Conservation (phyloP, 495 filamentous ascomycete genomes). For the Hypoxylon crocopeplum region DNA sequence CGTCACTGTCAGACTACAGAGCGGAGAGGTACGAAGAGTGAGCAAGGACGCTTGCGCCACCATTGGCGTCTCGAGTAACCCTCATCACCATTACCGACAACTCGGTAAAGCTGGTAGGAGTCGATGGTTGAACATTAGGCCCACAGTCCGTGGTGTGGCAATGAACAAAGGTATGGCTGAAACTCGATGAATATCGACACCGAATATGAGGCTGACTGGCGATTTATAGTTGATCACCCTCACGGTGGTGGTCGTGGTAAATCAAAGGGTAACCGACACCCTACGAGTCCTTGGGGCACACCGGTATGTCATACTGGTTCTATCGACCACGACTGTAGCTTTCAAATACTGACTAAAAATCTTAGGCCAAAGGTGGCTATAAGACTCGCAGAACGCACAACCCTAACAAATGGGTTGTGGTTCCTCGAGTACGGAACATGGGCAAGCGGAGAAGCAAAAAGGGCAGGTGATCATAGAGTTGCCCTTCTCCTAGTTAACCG, state of each 20-base stretch:
- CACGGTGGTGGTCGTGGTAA: constrained; percentile 99
- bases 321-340: not conserved
- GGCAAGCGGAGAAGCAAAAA: constrained; percentile 69
- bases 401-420: constrained; percentile 81
- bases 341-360: constrained; percentile 42
- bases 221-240: constrained; percentile 76
- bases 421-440: constrained; percentile 75
- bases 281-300: constrained; percentile 93
- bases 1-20: constrained; percentile 84
- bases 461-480: constrained; percentile 34
- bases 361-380: constrained; percentile 90
- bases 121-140: constrained; percentile 90
- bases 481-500: constrained; percentile 7
- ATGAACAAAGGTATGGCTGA: constrained; percentile 84
- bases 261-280: constrained; percentile 95
- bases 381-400: constrained; percentile 84
- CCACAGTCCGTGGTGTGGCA: constrained; percentile 93
- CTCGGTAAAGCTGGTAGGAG: constrained; percentile 93
- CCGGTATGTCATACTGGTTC: constrained; percentile 68
- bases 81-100: constrained; percentile 85
- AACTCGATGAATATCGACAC: not conserved
- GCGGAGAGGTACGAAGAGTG: constrained; percentile 87
- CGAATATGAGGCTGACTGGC: constrained; percentile 33
- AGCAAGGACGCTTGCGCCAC: constrained; percentile 92
- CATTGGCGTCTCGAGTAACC: constrained; percentile 90